phyloP scores from a whole-genome alignment of 2,329 filamentous ascomycete species.

The Verticillium longisporum region DNA sequence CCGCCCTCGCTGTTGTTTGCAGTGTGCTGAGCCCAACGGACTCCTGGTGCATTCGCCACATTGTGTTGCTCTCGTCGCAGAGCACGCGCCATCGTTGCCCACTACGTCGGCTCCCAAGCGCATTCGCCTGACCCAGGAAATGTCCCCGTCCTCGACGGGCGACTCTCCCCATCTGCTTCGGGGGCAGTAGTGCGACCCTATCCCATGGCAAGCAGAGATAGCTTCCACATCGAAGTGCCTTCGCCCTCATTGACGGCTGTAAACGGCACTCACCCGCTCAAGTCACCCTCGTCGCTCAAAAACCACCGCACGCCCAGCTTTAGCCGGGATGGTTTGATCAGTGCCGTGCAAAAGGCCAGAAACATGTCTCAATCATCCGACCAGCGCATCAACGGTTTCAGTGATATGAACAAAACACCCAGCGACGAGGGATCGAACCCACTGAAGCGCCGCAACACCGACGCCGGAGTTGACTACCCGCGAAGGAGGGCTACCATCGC shows the following conservation, averaged over 20 bases:
- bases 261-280: slow-evolving; percentile 36
- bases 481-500: slow-evolving; percentile 59
- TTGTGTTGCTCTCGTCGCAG: slow-evolving; percentile 2
- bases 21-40: background rate
- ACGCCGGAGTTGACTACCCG: slow-evolving; percentile 56
- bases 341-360: slow-evolving; percentile 44
- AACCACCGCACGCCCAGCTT: slow-evolving; percentile 41
- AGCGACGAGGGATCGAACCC: slow-evolving; percentile 50
- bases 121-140: slow-evolving; percentile 23
- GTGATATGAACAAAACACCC: slow-evolving; percentile 30
- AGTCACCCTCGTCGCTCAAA: slow-evolving; percentile 44
- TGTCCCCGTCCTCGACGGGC: slow-evolving; percentile 48
- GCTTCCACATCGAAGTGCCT: slow-evolving; percentile 41
- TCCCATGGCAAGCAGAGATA: slow-evolving; percentile 37
- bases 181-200: slow-evolving; percentile 34
- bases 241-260: slow-evolving; percentile 34
- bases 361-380: slow-evolving; percentile 51
- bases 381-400: slow-evolving; percentile 31
- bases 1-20: background rate
- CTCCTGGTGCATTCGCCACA: background rate
- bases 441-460: slow-evolving; percentile 55
- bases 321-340: slow-evolving; percentile 47
- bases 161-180: slow-evolving; percentile 38
- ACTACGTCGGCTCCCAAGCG: slow-evolving; percentile 14
- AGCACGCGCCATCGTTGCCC: slow-evolving; percentile 8